Percentiles rank a stretch among this genome's conserved stretches.
Evolutionary conservation across 1,139 yeast genomes (phyloP).

Genomic region (Yamadazyma pseudoaaseri): DNA sequence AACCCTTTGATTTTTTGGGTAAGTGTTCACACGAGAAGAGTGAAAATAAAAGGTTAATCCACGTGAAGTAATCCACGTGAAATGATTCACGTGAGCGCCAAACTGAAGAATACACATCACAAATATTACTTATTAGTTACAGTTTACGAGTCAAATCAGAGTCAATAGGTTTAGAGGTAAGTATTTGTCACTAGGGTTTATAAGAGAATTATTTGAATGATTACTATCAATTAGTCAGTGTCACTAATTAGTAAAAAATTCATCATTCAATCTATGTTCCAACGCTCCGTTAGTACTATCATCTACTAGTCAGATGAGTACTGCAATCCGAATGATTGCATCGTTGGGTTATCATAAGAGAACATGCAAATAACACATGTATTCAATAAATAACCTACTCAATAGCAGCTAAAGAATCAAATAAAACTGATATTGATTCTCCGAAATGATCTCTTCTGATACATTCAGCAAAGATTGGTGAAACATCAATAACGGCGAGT

Average conservation of each 20-base stretch:
- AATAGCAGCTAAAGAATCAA: slow-evolving; percentile 77
- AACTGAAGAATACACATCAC: no score
- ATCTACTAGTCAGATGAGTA: slow-evolving; percentile 36
- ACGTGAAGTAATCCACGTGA: no score
- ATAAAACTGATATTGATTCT: slow-evolving; percentile 88
- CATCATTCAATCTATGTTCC: slow-evolving; percentile 39
- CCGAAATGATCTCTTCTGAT: slow-evolving; percentile 98
- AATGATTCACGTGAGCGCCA: no score
- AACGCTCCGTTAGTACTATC: slow-evolving; percentile 66
- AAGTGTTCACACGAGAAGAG: slow-evolving; percentile 3
- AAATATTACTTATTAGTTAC: no score
- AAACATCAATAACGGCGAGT: slow-evolving; percentile 85
- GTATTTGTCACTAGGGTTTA: no score
- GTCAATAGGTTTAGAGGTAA: no score
- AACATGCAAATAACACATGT: not conserved
- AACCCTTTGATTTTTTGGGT: slow-evolving; percentile 1
- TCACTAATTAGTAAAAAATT: no score
- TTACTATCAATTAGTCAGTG: no score
- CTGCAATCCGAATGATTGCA: slow-evolving; percentile 62
- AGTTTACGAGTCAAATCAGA: no score
- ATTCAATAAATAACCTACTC: slow-evolving; percentile 26
- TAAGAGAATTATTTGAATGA: no score
- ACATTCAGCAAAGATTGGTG: slow-evolving; percentile 95
- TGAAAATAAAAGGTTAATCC: not conserved
- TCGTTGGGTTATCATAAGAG: slow-evolving; percentile 42